Evolutionary conservation across 805 yeast species (phyloP).

Genomic region (Zygoascus biomembranicola): DNA sequence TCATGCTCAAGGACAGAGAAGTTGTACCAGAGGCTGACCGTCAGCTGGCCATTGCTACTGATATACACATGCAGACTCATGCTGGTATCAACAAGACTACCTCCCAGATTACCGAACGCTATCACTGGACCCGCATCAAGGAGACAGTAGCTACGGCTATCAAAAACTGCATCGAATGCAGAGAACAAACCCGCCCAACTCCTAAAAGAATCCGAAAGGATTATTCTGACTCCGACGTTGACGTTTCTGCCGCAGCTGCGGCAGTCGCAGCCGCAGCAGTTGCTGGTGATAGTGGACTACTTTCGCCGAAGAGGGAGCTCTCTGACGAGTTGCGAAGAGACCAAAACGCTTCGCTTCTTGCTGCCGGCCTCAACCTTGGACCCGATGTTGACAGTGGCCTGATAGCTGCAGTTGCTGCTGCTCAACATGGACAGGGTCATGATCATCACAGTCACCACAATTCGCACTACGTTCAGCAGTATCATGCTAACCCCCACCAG

Average conservation of each 20-base stretch:
- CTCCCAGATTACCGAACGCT: slow-evolving; percentile 62
- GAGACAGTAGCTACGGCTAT: slow-evolving; percentile 77
- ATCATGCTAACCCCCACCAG: slow-evolving; percentile 3
- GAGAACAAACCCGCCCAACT: slow-evolving; percentile 33
- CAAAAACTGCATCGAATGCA: slow-evolving; percentile 66
- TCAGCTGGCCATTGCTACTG: slow-evolving; percentile 67
- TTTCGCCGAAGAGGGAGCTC: slow-evolving; percentile 2
- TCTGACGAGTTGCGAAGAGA: neutral
- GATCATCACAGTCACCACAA: slow-evolving; percentile 4
- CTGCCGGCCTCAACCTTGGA: slow-evolving; percentile 26
- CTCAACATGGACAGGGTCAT: slow-evolving; percentile 16
- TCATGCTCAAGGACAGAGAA: slow-evolving; percentile 69
- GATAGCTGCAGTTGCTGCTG: slow-evolving; percentile 55
- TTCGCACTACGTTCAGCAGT: slow-evolving; percentile 3
- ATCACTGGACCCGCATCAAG: slow-evolving; percentile 88
- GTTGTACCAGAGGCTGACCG: slow-evolving; percentile 71
- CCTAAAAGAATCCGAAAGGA: slow-evolving; percentile 21
- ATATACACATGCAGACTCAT: slow-evolving; percentile 61
- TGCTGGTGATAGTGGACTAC: neutral
- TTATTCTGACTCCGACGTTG: slow-evolving; percentile 20
- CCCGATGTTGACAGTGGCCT: slow-evolving; percentile 40
- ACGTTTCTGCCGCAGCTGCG: slow-evolving; percentile 7
- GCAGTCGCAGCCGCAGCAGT: slow-evolving; percentile 5
- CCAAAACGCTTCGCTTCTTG: slow-evolving; percentile 1
- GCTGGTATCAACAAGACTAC: slow-evolving; percentile 89